Percentiles rank a stretch among this genome's conserved stretches.
Evolutionary conservation across 2,329 filamentous ascomycete species (phyloP).

Genomic region (Phialocephala sp.): DNA sequence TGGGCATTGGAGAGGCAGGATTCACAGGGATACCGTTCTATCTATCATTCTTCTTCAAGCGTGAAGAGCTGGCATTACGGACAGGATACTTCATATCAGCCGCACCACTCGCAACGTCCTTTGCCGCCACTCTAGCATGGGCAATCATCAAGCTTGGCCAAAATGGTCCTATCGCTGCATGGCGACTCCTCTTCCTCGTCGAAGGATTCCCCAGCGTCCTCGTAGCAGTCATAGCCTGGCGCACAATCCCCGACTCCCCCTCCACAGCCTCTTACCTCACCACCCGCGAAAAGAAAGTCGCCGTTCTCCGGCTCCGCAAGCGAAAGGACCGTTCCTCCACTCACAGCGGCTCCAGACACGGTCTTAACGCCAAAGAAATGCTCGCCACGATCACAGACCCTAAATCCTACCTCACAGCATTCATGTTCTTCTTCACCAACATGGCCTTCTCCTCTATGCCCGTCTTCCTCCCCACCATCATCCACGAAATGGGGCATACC

Average conservation of each 20-base stretch:
- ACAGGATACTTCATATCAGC: constrained; percentile 90
- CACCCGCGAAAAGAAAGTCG: constrained; percentile 69
- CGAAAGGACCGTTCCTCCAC: constrained; percentile 30
- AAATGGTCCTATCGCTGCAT: constrained; percentile 73
- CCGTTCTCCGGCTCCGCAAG: constrained; percentile 66
- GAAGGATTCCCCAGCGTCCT: constrained; percentile 86
- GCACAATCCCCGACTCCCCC: constrained; percentile 77
- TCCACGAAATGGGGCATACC: constrained; percentile 76
- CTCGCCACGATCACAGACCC: constrained; percentile 66
- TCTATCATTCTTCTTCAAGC: constrained; percentile 67
- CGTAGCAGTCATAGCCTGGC: constrained; percentile 75
- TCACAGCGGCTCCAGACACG: constrained; percentile 30
- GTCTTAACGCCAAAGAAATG: constrained; percentile 62
- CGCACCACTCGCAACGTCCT: constrained; percentile 79
- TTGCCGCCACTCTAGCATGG: constrained; percentile 82
- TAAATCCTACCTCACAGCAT: constrained; percentile 74
- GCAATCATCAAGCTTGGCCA: constrained; percentile 73
- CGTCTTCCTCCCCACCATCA: constrained; percentile 84
- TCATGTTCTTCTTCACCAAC: constrained; percentile 88
- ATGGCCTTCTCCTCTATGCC: constrained; percentile 88
- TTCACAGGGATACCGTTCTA: constrained; percentile 70
- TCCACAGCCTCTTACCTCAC: constrained; percentile 68
- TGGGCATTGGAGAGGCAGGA: constrained; percentile 69
- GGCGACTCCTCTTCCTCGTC: constrained; percentile 83
- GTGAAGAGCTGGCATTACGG: constrained; percentile 79